Evolutionary conservation across 2,329 filamentous ascomycete genomes (phyloP).

Genomic region (Verticillium nonalfalfae): DNA sequence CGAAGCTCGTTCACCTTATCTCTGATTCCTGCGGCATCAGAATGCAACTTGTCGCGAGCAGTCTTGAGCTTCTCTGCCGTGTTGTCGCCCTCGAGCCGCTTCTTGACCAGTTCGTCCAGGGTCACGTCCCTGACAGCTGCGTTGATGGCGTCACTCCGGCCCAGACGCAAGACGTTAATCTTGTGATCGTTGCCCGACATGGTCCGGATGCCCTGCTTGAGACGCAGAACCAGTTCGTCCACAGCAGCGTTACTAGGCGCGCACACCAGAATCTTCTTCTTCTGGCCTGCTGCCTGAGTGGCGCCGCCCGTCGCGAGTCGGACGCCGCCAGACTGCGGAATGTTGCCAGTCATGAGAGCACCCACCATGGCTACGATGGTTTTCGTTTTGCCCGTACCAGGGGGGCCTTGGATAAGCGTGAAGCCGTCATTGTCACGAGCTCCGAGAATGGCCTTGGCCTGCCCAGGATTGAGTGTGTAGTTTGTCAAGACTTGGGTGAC

Average conservation of each 20-base stretch:
- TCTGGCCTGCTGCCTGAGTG: slow-evolving; percentile 38
- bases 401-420: slow-evolving; percentile 90
- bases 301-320: slow-evolving; percentile 24
- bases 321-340: slow-evolving; percentile 34
- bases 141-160: slow-evolving; percentile 89
- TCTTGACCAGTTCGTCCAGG: slow-evolving; percentile 82
- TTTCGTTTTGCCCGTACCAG: slow-evolving; percentile 96
- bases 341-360: slow-evolving; percentile 61
- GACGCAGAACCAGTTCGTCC: slow-evolving; percentile 87
- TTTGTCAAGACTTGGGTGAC: slow-evolving; percentile 64
- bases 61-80: slow-evolving; percentile 51
- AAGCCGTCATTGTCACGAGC: slow-evolving; percentile 95
- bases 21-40: slow-evolving; percentile 67
- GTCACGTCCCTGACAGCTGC: slow-evolving; percentile 83
- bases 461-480: slow-evolving; percentile 81
- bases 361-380: slow-evolving; percentile 97
- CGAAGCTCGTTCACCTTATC: slow-evolving; percentile 66
- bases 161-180: slow-evolving; percentile 83
- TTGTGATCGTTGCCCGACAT: slow-evolving; percentile 65
- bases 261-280: slow-evolving; percentile 93
- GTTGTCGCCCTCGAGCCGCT: slow-evolving; percentile 56
- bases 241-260: slow-evolving; percentile 98
- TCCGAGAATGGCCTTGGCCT: slow-evolving; percentile 86
- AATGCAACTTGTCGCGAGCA: slow-evolving; percentile 53
- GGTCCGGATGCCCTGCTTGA: slow-evolving; percentile 82